These are phyloP conservation scores for Croton setiger DNA, from an alignment of 441 rosid genomes.

Conservation along the genomic window DNA sequence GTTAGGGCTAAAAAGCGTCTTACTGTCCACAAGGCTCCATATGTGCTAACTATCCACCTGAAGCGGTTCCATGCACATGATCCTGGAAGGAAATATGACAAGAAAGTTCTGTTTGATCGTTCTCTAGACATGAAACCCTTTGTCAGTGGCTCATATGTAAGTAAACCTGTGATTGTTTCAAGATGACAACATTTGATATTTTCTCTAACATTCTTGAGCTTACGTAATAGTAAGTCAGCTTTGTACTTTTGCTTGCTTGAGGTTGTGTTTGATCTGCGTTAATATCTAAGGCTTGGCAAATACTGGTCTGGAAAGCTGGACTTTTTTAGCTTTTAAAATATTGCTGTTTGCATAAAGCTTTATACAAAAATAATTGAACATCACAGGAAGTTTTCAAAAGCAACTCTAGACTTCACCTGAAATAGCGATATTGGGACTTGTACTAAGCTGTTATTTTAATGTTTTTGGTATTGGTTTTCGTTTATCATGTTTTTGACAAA, in stretches of 20 bases:
- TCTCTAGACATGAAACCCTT: conserved; percentile 82
- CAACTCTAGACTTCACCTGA: too few species aligned
- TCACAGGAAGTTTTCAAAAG: too few species aligned
- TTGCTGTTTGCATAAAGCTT: too few species aligned
- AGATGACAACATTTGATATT: background rate
- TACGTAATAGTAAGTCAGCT: background rate
- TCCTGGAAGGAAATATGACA: conserved; percentile 72
- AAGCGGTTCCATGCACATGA: conserved; percentile 80
- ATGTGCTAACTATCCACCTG: conserved; percentile 80
- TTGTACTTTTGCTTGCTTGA: background rate
- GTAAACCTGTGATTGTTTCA: conserved; percentile 30
- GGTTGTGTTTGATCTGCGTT: background rate
- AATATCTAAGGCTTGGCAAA: too few species aligned
- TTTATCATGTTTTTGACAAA: background rate
- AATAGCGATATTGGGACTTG: too few species aligned
- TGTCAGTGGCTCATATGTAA: conserved; percentile 74
- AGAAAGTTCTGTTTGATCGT: conserved; percentile 60
- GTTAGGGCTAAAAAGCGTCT: conserved; percentile 83
- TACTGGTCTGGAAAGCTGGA: too few species aligned
- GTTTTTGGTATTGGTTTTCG: background rate
- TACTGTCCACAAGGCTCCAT: conserved; percentile 81
- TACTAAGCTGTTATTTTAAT: background rate
- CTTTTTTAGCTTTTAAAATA: too few species aligned
- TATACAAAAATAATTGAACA: too few species aligned
- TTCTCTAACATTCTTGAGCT: background rate